A percentile compares a stretch with the other conserved stretches of the same genome.
Evolutionary conservation across 331 rosid species (phyloP).

Genomic region (Rosa hybrid): DNA sequence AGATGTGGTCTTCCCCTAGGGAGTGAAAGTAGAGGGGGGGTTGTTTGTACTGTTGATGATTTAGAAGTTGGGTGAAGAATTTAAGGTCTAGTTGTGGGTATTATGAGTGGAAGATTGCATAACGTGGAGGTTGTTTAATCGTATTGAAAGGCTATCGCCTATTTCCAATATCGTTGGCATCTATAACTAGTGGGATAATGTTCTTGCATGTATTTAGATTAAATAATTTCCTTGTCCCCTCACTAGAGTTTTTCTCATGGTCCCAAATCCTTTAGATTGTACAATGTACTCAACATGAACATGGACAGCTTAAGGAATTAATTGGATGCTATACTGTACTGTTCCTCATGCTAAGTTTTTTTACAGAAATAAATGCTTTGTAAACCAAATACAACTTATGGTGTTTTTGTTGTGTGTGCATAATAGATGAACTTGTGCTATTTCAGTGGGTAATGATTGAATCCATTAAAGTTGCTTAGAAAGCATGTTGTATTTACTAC

Average conservation of each 20-base stretch:
- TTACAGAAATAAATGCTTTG: background rate
- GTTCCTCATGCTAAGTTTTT: background rate
- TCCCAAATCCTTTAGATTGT: background rate
- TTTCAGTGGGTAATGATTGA: background rate
- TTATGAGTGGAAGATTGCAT: background rate
- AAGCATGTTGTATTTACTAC: background rate
- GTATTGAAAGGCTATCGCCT: background rate
- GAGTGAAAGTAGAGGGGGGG: constrained; percentile 8
- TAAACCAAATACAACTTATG: background rate
- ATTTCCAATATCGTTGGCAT: background rate
- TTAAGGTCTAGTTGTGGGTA: background rate
- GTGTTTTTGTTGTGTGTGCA: background rate
- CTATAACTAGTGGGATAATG: background rate
- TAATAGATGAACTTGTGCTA: background rate
- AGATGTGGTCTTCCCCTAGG: background rate
- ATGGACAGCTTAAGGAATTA: background rate
- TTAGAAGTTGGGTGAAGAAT: constrained; percentile 15
- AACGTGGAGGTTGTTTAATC: background rate
- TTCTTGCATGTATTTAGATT: background rate
- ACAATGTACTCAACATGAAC: constrained; percentile 1
- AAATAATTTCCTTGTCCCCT: background rate
- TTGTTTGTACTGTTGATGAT: background rate
- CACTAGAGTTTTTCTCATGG: background rate
- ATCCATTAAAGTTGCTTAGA: background rate
- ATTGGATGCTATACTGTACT: background rate